Evolutionary conservation across 1,284 basidiomycete species (phyloP).

Genomic region (Tilletia walkeri): DNA sequence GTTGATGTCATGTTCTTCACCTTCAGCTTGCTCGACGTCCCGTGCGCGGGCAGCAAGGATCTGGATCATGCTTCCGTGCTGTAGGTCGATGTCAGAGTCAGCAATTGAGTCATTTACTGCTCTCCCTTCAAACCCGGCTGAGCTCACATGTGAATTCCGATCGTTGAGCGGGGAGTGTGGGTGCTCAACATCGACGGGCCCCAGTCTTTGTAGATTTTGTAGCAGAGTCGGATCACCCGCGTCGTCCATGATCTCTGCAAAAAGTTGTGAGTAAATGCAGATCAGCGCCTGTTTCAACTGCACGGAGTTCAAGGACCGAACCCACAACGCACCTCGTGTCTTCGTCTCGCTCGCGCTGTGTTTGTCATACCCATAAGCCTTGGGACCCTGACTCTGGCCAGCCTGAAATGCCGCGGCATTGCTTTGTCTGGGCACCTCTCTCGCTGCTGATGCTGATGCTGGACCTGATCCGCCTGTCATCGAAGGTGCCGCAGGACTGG

Average conservation of each 20-base stretch:
- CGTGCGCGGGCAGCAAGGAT: slow-evolving; percentile 32
- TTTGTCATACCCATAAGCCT: background rate
- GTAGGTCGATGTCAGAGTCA: background rate
- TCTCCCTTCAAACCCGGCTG: background rate
- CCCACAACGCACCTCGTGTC: slow-evolving; percentile 20
- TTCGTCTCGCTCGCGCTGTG: slow-evolving; percentile 30
- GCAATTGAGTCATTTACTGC: background rate
- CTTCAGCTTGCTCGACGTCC: background rate
- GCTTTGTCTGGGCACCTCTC: background rate
- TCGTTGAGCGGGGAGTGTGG: slow-evolving; percentile 28
- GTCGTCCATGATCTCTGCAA: slow-evolving; percentile 33
- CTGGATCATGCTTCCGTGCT: slow-evolving; percentile 38
- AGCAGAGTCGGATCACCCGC: slow-evolving; percentile 37
- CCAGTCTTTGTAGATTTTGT: slow-evolving; percentile 32
- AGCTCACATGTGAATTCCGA: slow-evolving; percentile 20
- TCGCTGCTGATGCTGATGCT: slow-evolving; percentile 17
- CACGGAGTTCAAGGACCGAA: background rate
- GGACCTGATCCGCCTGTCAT: slow-evolving; percentile 17
- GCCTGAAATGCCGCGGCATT: slow-evolving; percentile 11
- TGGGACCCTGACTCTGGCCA: background rate
- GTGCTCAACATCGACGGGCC: slow-evolving; percentile 30
- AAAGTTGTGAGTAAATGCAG: background rate
- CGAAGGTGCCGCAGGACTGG: slow-evolving; percentile 24
- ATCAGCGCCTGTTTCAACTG: background rate
- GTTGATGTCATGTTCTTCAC: slow-evolving; percentile 18